Evolutionary conservation across 805 yeast species (phyloP), one percentile per base, ranked within the genome.

Genomic region (Ogataea neopini): DNA sequence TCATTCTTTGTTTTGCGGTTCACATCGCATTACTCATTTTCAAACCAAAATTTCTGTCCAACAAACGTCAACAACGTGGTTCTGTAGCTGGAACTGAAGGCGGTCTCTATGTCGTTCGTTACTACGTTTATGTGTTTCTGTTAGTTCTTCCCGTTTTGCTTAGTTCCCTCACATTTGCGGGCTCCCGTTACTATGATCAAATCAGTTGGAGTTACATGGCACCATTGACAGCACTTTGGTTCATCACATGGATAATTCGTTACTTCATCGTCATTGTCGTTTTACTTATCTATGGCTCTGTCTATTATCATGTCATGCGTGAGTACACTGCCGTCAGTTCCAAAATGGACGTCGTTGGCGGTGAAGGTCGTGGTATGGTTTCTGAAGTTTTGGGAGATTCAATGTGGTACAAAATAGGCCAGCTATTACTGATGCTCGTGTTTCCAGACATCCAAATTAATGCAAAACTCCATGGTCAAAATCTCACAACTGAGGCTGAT

Each of bases 161-260:
- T 51, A 91, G 96, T 17, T 74, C 86, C 40, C 70, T 88, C 44
- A 90, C 90, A 0, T 88, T 84, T 59, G 77, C 88, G 23, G 56
- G 61, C 8, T 59, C 72, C 4, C 84, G 87, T 2, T 89, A 85
- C 62, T 62, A 68, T 30, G 81, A 88, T 23, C 74, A 78, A 49
- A 79, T 84, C 35, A 79, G 83, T 51, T 86, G 89, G 90, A 85
- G 96, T 61, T 88, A 85, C 63, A 69, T 90, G 47, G 30, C 50
- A n/a, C 90, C 96, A 0, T 79, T 80, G 36, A 52, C 68, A 1
- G 95, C 95, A 0, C 61, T 74, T 6, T 89, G 94, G 94, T 84
- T 81, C 62, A 68, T 90, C 42, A 79, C 89, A 53, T 91, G 96
- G 96, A 83, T 81, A 1, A 90, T 95, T 10, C 73, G 97, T 42